Evolutionary conservation across 768 basidiomycete species (phyloP).

Genomic region (Ramaria sp.): DNA sequence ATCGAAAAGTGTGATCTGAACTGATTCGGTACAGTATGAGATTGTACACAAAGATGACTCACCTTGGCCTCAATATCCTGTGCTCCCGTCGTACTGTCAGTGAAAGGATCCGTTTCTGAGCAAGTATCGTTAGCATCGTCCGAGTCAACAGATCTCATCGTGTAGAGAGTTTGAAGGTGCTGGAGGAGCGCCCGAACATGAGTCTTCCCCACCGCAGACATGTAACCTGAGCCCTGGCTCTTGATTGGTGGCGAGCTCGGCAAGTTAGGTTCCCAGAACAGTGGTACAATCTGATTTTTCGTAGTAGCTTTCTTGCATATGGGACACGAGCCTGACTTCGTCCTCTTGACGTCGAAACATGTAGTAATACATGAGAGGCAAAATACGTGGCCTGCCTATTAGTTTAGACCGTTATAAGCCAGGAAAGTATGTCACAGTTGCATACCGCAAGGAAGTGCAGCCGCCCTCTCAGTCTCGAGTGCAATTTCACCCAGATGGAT

Average conservation of each 20-base stretch:
- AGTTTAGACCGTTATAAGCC: background rate
- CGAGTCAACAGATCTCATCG: background rate
- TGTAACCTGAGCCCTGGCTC: background rate
- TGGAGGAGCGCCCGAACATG: background rate
- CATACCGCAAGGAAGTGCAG: conserved; percentile 3
- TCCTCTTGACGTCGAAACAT: background rate
- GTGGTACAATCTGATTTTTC: background rate
- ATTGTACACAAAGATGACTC: background rate
- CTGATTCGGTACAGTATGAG: background rate
- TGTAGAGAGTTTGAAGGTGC: background rate
- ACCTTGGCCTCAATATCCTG: conserved; percentile 1
- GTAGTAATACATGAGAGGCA: background rate
- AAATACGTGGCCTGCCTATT: conserved; percentile 4
- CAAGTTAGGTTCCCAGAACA: background rate
- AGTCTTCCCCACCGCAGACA: background rate
- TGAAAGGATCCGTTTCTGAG: background rate
- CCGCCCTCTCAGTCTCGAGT: background rate
- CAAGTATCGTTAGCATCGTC: background rate
- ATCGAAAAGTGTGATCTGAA: background rate
- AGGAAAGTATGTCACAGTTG: background rate
- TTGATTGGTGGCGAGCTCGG: background rate
- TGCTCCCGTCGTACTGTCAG: background rate
- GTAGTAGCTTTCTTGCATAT: background rate
- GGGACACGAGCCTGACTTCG: background rate
- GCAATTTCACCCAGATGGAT: conserved; percentile 3